Conservation (phyloP, 495 filamentous ascomycete species). For the Podospora pseudopauciseta region DNA sequence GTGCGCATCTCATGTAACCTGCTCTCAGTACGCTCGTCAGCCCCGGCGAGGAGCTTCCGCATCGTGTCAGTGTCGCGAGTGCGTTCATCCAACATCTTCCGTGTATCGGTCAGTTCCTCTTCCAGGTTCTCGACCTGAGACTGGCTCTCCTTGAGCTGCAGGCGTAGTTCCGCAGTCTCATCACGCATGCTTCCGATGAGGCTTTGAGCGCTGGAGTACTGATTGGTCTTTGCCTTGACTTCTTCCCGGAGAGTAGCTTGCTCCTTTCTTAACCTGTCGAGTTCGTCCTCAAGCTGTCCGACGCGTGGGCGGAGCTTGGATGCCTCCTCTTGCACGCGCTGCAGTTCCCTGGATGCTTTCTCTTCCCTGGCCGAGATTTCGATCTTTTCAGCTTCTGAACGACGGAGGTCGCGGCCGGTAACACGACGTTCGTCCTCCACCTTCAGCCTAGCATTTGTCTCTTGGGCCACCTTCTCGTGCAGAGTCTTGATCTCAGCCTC, state of each 20-base stretch:
- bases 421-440: constrained; percentile 72
- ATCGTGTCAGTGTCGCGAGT: constrained; percentile 96
- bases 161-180: constrained; percentile 80
- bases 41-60: constrained; percentile 81
- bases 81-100: constrained; percentile 82
- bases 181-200: constrained; percentile 89
- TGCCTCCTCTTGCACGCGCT: constrained; percentile 66
- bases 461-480: constrained; percentile 69
- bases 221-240: constrained; percentile 75
- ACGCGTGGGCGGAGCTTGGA: constrained; percentile 58
- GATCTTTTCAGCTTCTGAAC: constrained; percentile 70
- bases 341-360: constrained; percentile 61
- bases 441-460: constrained; percentile 64
- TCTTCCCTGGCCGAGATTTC: constrained; percentile 70
- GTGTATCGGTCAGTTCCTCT: constrained; percentile 86
- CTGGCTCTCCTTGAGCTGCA: constrained; percentile 87
- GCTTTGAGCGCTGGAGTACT: constrained; percentile 79
- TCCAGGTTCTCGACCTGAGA: constrained; percentile 82
- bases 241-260: constrained; percentile 71
- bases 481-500: constrained; percentile 73
- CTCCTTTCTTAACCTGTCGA: constrained; percentile 60
- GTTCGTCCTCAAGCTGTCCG: constrained; percentile 67
- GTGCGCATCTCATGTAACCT: constrained; percentile 86
- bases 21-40: constrained; percentile 73
- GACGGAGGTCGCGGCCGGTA: constrained; percentile 69